Percentiles rank a stretch among this genome's conserved stretches.
Evolutionary conservation across 2,329 filamentous ascomycete genomes (phyloP).

Genomic region (Colletotrichum neosansevieriae): DNA sequence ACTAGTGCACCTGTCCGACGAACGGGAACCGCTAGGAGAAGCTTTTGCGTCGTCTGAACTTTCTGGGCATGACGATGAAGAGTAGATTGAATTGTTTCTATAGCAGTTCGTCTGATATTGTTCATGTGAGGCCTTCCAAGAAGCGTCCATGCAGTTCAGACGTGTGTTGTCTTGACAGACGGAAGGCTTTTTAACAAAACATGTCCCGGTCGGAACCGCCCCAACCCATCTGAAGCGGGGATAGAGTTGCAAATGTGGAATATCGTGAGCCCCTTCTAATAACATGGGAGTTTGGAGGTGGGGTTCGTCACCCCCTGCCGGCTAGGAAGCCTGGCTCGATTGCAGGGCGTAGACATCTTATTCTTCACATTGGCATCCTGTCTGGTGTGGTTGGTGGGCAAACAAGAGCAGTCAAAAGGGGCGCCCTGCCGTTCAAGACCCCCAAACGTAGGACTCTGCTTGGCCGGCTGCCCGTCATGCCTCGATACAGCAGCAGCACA

Average conservation of each 20-base stretch:
- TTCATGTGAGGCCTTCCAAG: neutral
- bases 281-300: conserved; percentile 27
- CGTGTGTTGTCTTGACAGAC: neutral
- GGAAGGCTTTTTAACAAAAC: neutral
- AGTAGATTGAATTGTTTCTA: neutral
- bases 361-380: conserved; percentile 25
- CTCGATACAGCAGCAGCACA: conserved; percentile 22
- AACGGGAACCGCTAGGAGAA: conserved; percentile 6
- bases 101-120: conserved; percentile 11
- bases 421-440: conserved; percentile 13
- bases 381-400: conserved; percentile 21
- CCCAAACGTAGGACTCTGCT: neutral
- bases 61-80: neutral
- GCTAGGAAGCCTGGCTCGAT: conserved; percentile 20
- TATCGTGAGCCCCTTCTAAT: conserved; percentile 37
- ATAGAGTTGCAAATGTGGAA: conserved; percentile 36
- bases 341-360: conserved; percentile 26
- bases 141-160: neutral
- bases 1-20: conserved; percentile 23
- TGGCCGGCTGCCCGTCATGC: conserved; percentile 33
- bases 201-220: neutral
- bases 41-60: conserved; percentile 5
- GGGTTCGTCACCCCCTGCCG: conserved; percentile 27
- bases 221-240: conserved; percentile 20
- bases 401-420: conserved; percentile 34